Evolutionary conservation across 1,139 yeast genomes (phyloP).

Genomic region (Citeromyces siamensis): DNA sequence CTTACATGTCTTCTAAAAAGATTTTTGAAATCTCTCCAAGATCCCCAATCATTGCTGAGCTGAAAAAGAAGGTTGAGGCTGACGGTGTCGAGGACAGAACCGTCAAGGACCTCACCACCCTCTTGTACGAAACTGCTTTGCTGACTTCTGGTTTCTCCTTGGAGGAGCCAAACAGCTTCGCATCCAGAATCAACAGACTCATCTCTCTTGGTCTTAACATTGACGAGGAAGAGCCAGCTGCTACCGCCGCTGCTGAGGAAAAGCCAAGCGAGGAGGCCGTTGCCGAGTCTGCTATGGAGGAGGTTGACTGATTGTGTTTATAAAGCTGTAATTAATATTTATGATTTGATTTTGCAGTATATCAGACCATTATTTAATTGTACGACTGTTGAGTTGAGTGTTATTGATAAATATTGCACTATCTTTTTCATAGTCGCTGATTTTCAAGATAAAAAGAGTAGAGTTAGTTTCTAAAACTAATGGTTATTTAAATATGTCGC

Average conservation of each 20-base stretch:
- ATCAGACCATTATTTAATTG: too few species aligned
- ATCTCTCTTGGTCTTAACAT: conserved; percentile 97
- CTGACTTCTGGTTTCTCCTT: conserved; percentile 97
- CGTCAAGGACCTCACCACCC: conserved; percentile 93
- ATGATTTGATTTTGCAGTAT: too few species aligned
- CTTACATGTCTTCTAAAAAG: conserved; percentile 99
- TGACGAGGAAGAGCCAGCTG: conserved; percentile 72
- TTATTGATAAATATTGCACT: too few species aligned
- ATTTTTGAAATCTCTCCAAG: conserved; percentile 97
- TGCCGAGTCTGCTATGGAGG: conserved; percentile 97
- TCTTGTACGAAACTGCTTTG: conserved; percentile 95
- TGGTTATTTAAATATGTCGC: too few species aligned
- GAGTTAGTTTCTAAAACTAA: too few species aligned
- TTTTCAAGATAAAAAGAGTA: too few species aligned
- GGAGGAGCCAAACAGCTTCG: conserved; percentile 97
- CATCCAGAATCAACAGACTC: conserved; percentile 96
- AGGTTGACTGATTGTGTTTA: conserved; percentile 62
- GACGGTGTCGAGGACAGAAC: conserved; percentile 98
- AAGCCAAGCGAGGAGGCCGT: conserved; percentile 25
- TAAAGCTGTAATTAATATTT: conserved; percentile 2
- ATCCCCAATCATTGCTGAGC: conserved; percentile 90
- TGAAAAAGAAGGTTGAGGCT: conserved; percentile 91
- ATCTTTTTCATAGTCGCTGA: too few species aligned
- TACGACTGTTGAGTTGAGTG: too few species aligned
- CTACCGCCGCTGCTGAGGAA: conserved; percentile 30